A percentile compares a stretch with the other conserved stretches of the same genome.
These are phyloP conservation scores for Dendrostoma leiphaemia DNA, from an alignment of 2,329 filamentous ascomycete genomes.

Conservation along the genomic window DNA sequence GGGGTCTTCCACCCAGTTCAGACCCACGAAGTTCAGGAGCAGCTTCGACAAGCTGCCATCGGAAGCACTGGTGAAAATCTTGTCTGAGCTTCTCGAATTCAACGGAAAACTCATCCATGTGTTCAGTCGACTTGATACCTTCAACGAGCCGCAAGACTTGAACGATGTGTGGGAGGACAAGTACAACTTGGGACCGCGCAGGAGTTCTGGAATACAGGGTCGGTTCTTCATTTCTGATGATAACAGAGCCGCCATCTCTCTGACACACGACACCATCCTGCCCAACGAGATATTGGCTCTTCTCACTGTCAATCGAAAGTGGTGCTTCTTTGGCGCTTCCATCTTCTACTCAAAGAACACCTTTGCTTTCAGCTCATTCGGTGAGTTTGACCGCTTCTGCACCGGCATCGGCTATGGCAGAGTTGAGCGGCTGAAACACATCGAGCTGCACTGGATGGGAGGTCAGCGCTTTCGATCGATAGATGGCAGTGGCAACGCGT, in stretches of 20 bases:
- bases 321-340: neutral
- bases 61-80: neutral
- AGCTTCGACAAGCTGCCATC: neutral
- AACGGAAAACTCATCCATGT: neutral
- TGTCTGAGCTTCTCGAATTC: constrained; percentile 1
- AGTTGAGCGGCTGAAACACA: neutral
- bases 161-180: neutral
- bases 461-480: neutral
- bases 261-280: neutral
- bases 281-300: neutral
- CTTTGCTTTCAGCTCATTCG: constrained; percentile 5
- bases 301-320: neutral
- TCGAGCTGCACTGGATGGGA: constrained; percentile 7
- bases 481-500: neutral
- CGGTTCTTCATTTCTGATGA: constrained; percentile 8
- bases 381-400: constrained; percentile 7
- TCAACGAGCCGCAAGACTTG: neutral
- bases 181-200: neutral
- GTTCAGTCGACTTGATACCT: constrained; percentile 4
- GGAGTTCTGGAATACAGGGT: neutral
- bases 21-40: neutral
- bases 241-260: neutral
- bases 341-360: constrained; percentile 9
- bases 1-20: neutral
- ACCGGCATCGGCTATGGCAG: neutral